Percentiles rank a stretch among this genome's conserved stretches.
Conservation (phyloP, 177 flowering plant species). For the Tripterygium wilfordii region DNA sequence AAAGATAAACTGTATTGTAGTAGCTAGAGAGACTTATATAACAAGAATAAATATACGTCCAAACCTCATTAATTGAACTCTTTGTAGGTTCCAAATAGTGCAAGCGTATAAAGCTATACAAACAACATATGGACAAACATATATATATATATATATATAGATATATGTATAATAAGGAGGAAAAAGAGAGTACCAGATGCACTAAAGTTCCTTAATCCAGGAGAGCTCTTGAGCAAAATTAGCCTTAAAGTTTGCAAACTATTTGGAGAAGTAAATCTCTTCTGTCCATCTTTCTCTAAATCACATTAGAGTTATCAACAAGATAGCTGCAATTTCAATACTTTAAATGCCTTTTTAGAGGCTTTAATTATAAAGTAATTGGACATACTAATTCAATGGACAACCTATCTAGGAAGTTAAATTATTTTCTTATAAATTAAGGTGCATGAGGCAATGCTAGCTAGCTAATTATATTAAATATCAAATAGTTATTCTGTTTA, state of each 20-base stretch:
- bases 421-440: not conserved
- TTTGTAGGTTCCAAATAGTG: not conserved
- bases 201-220: constrained; percentile 4
- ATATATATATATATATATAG: too few species aligned
- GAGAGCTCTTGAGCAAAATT: constrained; percentile 13
- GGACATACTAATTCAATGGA: constrained; percentile 3
- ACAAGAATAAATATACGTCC: too few species aligned
- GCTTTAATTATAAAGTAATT: constrained; percentile 16
- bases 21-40: too few species aligned
- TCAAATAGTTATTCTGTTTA: not conserved
- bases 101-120: constrained; percentile 1
- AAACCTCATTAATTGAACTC: too few species aligned
- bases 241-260: constrained; percentile 25
- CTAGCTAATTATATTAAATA: too few species aligned
- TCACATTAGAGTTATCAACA: constrained; percentile 6
- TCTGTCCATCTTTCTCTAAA: constrained; percentile 13
- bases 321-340: constrained; percentile 15
- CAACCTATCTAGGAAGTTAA: constrained; percentile 5
- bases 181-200: not conserved
- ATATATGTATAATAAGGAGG: not conserved
- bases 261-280: constrained; percentile 18
- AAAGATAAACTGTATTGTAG: too few species aligned
- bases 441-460: too few species aligned
- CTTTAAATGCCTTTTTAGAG: constrained; percentile 12
- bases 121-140: constrained; percentile 1